These are phyloP conservation scores for Ogataea methylovora DNA, from an alignment of 805 yeast genomes.

Conservation along the genomic window DNA sequence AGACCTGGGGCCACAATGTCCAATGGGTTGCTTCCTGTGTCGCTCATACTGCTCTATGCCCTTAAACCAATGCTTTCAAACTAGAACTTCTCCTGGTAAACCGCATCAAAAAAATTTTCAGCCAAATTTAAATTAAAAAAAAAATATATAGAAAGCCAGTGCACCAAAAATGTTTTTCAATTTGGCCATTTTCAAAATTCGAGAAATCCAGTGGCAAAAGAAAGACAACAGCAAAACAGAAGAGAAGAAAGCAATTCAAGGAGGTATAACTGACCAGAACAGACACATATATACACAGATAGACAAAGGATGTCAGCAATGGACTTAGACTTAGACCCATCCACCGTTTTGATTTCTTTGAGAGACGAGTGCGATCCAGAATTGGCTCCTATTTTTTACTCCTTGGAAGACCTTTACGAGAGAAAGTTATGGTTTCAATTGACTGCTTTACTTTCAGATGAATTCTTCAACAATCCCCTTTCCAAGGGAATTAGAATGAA, in stretches of 20 bases:
- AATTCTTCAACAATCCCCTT: conserved; percentile 50
- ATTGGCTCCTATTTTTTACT: conserved; percentile 51
- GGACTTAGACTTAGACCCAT: conserved; percentile 28
- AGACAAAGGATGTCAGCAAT: conserved; percentile 1
- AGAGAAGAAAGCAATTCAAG: no score
- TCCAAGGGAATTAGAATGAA: conserved; percentile 52
- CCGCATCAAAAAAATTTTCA: no score
- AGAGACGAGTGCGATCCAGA: conserved; percentile 63
- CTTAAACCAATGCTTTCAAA: no score
- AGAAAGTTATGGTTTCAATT: conserved; percentile 94
- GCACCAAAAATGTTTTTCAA: no score
- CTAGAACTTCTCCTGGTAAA: no score
- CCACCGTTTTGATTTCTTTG: conserved; percentile 47
- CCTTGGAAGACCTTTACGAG: conserved; percentile 79
- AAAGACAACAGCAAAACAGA: no score
- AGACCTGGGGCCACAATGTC: conserved; percentile 36
- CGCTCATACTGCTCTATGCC: neutral
- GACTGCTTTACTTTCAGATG: conserved; percentile 52
- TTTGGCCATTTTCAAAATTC: no score
- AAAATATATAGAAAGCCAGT: no score
- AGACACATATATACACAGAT: neutral
- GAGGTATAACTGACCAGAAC: no score
- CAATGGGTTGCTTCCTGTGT: conserved; percentile 3
- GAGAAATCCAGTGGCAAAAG: no score
- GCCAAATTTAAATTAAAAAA: no score